A percentile compares a stretch with the other conserved stretches of the same genome.
Evolutionary conservation across 2,329 filamentous ascomycete species (phyloP).

Genomic region (Monosporascus sp.): DNA sequence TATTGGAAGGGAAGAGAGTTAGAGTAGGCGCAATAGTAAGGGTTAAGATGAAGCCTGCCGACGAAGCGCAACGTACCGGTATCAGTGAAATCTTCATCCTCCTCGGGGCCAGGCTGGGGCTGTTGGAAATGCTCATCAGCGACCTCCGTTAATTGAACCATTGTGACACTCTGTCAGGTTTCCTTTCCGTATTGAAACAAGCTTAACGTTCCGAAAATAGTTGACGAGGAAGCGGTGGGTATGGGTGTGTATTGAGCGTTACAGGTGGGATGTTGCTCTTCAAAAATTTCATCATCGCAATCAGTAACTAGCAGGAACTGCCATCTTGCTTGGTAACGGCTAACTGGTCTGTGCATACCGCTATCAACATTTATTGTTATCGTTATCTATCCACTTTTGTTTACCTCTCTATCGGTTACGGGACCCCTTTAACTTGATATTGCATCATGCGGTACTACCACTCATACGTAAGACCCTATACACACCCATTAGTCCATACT

Average conservation of each 20-base stretch:
- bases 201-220: not conserved
- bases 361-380: no score
- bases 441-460: no score
- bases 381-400: no score
- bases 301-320: not conserved
- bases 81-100: constrained; percentile 90
- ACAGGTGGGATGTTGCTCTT: not conserved
- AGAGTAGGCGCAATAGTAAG: not conserved
- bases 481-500: no score
- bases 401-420: no score
- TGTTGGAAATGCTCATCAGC: constrained; percentile 90
- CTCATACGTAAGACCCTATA: no score
- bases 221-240: not conserved
- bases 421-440: no score
- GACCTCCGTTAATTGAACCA: constrained; percentile 97
- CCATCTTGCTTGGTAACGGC: no score
- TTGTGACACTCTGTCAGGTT: constrained; percentile 30
- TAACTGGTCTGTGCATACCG: no score
- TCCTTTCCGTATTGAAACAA: not conserved
- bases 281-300: not conserved
- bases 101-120: constrained; percentile 62
- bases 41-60: not conserved
- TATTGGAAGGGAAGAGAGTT: not conserved
- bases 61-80: constrained; percentile 59
- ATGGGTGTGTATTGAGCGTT: not conserved